Conservation (phyloP, 441 rosid species). For the Populus hybrid region DNA sequence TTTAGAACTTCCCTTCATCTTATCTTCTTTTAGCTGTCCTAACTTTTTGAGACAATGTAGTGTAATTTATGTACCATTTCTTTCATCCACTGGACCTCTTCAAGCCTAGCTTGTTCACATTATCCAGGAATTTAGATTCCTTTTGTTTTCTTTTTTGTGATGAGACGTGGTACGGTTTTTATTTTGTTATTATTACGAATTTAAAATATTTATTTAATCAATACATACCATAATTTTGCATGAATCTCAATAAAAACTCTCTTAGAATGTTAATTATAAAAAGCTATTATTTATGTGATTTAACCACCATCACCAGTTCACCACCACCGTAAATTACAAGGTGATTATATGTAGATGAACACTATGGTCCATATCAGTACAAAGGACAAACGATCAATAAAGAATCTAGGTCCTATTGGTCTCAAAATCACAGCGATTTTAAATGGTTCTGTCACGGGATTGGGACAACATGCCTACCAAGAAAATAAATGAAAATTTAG, state of each 20-base stretch:
- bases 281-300: too few species aligned
- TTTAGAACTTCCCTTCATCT: neutral
- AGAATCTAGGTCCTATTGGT: neutral
- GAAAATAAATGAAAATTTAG: neutral
- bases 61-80: neutral
- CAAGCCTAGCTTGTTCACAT: neutral
- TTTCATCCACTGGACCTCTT: neutral
- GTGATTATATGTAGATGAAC: too few species aligned
- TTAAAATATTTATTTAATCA: too few species aligned
- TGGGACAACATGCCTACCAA: neutral
- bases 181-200: too few species aligned
- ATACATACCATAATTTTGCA: too few species aligned
- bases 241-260: too few species aligned
- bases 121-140: too few species aligned
- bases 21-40: neutral
- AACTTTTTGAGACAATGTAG: neutral
- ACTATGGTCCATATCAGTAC: neutral
- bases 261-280: too few species aligned
- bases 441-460: neutral
- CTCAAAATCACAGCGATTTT: neutral
- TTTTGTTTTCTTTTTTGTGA: too few species aligned
- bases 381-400: neutral
- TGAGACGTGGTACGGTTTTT: too few species aligned
- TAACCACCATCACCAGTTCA: too few species aligned
- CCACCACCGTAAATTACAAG: too few species aligned